These are phyloP conservation scores for Rhinocladiella similis DNA, from an alignment of 2,329 filamentous ascomycete species.

Conservation along the genomic window DNA sequence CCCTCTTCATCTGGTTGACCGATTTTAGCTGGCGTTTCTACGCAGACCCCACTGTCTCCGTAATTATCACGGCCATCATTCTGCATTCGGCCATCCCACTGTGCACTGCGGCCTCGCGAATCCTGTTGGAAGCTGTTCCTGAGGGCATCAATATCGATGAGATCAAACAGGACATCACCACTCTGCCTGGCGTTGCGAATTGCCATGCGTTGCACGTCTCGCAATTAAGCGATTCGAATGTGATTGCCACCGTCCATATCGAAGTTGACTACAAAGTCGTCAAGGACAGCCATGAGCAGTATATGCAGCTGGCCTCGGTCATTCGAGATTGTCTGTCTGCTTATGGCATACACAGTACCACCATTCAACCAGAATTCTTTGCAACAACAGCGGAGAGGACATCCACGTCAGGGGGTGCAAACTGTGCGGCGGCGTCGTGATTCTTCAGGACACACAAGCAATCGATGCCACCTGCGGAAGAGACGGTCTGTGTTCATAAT, in stretches of 20 bases:
- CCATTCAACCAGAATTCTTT: slow-evolving; percentile 85
- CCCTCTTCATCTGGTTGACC: slow-evolving; percentile 87
- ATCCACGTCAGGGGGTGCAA: not conserved
- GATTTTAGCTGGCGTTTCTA: slow-evolving; percentile 79
- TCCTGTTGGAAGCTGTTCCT: slow-evolving; percentile 89
- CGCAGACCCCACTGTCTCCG: slow-evolving; percentile 84
- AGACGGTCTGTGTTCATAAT: not conserved
- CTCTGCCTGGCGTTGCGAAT: slow-evolving; percentile 78
- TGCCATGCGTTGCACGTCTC: slow-evolving; percentile 96
- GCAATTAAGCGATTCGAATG: slow-evolving; percentile 92
- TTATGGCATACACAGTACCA: slow-evolving; percentile 93
- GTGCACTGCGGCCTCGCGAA: slow-evolving; percentile 60
- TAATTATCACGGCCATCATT: slow-evolving; percentile 82
- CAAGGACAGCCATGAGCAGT: slow-evolving; percentile 70
- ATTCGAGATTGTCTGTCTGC: slow-evolving; percentile 86
- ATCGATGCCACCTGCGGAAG: not conserved
- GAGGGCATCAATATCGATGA: slow-evolving; percentile 83
- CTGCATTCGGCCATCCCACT: slow-evolving; percentile 52
- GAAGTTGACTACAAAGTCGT: slow-evolving; percentile 87
- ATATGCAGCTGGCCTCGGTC: slow-evolving; percentile 83
- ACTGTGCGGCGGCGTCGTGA: not conserved
- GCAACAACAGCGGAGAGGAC: not conserved
- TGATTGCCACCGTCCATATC: slow-evolving; percentile 89
- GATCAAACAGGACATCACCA: slow-evolving; percentile 85
- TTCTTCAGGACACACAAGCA: not conserved